phyloP scores from a whole-genome alignment of 1,284 basidiomycete species.

The Phlebopus sp. region DNA sequence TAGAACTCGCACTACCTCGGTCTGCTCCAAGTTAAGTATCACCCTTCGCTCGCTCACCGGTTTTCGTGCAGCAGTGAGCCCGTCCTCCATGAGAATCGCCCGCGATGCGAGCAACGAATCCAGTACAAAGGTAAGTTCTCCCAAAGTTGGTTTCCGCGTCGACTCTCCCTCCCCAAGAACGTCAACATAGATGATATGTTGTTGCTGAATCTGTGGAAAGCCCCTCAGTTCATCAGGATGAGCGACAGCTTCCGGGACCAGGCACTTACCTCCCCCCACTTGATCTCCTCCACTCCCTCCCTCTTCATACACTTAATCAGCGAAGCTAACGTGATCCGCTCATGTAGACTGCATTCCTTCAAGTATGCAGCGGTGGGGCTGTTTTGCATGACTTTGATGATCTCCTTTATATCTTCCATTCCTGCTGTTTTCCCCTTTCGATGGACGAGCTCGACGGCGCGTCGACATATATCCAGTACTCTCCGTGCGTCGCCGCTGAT shows the following conservation, averaged over 20 bases:
- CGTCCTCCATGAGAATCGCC: conserved; percentile 70
- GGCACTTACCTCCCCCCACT: conserved; percentile 70
- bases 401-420: conserved; percentile 74
- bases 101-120: conserved; percentile 69
- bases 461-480: conserved; percentile 90
- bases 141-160: conserved; percentile 47
- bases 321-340: conserved; percentile 87
- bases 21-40: conserved; percentile 66
- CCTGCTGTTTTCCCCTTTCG: conserved; percentile 54
- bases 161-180: conserved; percentile 53
- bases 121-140: conserved; percentile 59
- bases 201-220: conserved; percentile 53
- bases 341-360: conserved; percentile 78
- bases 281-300: conserved; percentile 85
- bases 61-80: conserved; percentile 49
- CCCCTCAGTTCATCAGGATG: conserved; percentile 4
- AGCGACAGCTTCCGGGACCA: not conserved
- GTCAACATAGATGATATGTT: conserved; percentile 63
- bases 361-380: conserved; percentile 86
- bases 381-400: conserved; percentile 89
- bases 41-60: conserved; percentile 57
- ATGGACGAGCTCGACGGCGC: conserved; percentile 80
- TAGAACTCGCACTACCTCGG: conserved; percentile 71
- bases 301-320: conserved; percentile 81
- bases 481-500: conserved; percentile 95